phyloP scores from a whole-genome alignment of 768 basidiomycete species.

The Russula olivacea region DNA sequence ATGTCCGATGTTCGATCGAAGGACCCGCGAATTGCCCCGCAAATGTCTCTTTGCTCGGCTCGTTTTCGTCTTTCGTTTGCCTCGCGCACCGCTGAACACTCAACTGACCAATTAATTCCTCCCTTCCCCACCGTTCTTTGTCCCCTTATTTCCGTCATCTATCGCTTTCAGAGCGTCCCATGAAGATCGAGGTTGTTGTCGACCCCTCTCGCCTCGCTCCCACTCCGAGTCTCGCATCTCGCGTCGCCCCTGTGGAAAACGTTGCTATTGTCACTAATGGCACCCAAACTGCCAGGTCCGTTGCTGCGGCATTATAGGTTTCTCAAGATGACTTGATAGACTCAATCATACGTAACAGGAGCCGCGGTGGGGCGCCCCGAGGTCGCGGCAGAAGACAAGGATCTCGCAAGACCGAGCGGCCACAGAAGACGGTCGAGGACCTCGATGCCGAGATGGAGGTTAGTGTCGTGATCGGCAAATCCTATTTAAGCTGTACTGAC shows the following conservation, averaged over 20 bases:
- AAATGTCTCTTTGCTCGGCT: conserved; percentile 21
- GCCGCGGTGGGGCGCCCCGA: conserved; percentile 26
- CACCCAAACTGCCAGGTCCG: conserved; percentile 35
- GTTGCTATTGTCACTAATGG: conserved; percentile 35
- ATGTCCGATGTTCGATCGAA: conserved; percentile 18
- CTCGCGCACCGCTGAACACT: conserved; percentile 31
- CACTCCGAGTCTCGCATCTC: conserved; percentile 61
- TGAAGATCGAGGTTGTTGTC: conserved; percentile 98
- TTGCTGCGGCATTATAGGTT: conserved; percentile 26
- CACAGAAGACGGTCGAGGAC: conserved; percentile 78
- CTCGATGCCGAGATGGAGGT: conserved; percentile 99
- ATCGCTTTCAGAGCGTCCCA: conserved; percentile 72
- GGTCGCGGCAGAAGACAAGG: conserved; percentile 44
- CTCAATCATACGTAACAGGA: neutral
- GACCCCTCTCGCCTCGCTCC: conserved; percentile 71
- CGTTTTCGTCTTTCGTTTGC: conserved; percentile 31
- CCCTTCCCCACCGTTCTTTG: conserved; percentile 31
- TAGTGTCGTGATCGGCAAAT: conserved; percentile 26
- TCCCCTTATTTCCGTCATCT: conserved; percentile 28
- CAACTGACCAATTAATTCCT: conserved; percentile 36
- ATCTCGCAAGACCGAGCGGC: conserved; percentile 51
- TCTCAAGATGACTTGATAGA: conserved; percentile 1
- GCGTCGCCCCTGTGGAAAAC: conserved; percentile 71
- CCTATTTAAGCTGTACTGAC: neutral
- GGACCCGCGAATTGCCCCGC: conserved; percentile 21